phyloP scores from a whole-genome alignment of 148 eudicot genomes.

The Chenopodium quinoa region DNA sequence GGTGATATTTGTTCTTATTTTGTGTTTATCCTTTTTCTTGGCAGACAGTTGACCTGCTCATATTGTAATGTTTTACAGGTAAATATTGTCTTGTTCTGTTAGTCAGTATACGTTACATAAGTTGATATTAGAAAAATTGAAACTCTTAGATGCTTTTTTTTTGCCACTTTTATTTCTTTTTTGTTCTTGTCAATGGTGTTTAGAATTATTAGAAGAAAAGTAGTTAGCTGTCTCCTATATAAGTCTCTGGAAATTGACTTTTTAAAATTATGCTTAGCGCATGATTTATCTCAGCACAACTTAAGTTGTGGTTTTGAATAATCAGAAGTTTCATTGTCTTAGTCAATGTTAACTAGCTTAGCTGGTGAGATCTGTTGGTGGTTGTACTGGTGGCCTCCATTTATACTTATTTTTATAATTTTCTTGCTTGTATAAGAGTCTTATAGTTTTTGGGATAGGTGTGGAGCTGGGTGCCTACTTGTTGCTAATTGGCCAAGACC shows the following conservation, averaged over 20 bases:
- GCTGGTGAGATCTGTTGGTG: background rate
- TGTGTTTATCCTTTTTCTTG: slow-evolving; percentile 26
- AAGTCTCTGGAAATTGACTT: background rate
- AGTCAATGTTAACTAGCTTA: background rate
- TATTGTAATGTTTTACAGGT: slow-evolving; percentile 86
- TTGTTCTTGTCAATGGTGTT: background rate
- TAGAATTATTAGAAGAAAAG: background rate
- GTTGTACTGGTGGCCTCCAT: background rate
- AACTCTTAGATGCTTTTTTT: no score
- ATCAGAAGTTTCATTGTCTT: background rate
- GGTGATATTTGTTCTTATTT: slow-evolving; percentile 22
- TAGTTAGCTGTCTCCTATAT: background rate
- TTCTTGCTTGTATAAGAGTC: background rate
- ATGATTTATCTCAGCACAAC: background rate
- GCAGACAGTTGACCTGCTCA: slow-evolving; percentile 78
- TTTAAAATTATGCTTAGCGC: background rate
- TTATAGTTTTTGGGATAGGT: background rate
- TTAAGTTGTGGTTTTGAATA: no score
- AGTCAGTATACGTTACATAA: slow-evolving; percentile 1
- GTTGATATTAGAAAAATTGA: background rate
- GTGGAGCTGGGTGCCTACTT: background rate
- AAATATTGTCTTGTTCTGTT: slow-evolving; percentile 20
- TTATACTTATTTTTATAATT: background rate
- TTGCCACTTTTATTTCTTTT: background rate
- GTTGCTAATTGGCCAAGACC: background rate